These are phyloP conservation scores for thale cress (Arabidopsis thaliana) DNA, from an alignment of 345 rosid genomes.

Conservation along the genomic window TAIR10.1 NC_003071.7:15822501-15823000, in stretches of 20 bases:
- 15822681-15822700: constrained; percentile 44
- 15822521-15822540: constrained; percentile 52
- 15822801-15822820: constrained; percentile 63
- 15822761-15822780: constrained; percentile 69
- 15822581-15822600: constrained; percentile 51
- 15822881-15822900: constrained; percentile 70
- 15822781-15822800: constrained; percentile 79
- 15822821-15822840: constrained; percentile 57
- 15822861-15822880: constrained; percentile 88
- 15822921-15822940: constrained; percentile 67
- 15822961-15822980: constrained; percentile 56
- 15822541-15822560: constrained; percentile 61
- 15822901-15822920: constrained; percentile 81
- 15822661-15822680: constrained; percentile 53
- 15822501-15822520: neutral
- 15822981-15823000: constrained; percentile 59
- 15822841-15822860: constrained; percentile 72
- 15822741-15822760: constrained; percentile 68
- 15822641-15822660: constrained; percentile 54
- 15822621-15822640: constrained; percentile 44
- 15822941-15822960: constrained; percentile 55
- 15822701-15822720: constrained; percentile 76
- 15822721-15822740: constrained; percentile 58
- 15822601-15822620: constrained; percentile 43
- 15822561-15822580: constrained; percentile 51